Conservation (phyloP, 2,329 filamentous ascomycete species). For the Ampelomyces quisqualis region DNA sequence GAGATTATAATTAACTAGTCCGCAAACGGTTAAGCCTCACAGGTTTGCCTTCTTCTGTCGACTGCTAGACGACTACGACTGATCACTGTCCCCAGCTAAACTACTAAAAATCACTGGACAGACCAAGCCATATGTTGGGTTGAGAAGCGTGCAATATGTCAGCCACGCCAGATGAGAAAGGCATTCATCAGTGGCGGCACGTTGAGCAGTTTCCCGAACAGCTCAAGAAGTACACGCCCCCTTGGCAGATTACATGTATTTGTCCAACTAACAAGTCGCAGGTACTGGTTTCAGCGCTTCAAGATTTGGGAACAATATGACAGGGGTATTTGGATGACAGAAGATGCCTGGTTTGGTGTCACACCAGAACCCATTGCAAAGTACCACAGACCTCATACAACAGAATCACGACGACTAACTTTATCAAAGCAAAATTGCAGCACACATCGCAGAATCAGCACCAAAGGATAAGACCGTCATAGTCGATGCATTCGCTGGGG, state of each 20-base stretch:
- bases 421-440: slow-evolving; percentile 65
- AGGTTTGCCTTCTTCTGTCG: slow-evolving; percentile 6
- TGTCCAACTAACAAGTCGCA: slow-evolving; percentile 40
- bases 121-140: not conserved
- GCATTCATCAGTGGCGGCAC: slow-evolving; percentile 68
- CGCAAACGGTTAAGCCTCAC: slow-evolving; percentile 3
- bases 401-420: slow-evolving; percentile 8
- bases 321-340: slow-evolving; percentile 84
- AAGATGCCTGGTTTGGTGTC: slow-evolving; percentile 95
- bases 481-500: slow-evolving; percentile 87
- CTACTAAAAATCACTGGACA: not conserved
- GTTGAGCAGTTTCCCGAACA: slow-evolving; percentile 74
- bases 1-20: slow-evolving; percentile 5
- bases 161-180: slow-evolving; percentile 26
- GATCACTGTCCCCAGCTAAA: not conserved
- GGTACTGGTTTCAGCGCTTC: slow-evolving; percentile 89
- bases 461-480: slow-evolving; percentile 63
- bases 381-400: slow-evolving; percentile 48
- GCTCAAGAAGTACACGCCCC: slow-evolving; percentile 70
- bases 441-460: slow-evolving; percentile 63
- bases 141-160: not conserved
- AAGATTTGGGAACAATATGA: slow-evolving; percentile 87
- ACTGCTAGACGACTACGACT: not conserved
- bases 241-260: not conserved
- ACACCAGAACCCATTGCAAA: slow-evolving; percentile 89